A percentile compares a stretch with the other conserved stretches of the same genome.
Evolutionary conservation across 768 basidiomycete species (phyloP).

Genomic region (Psilocybe azurescens): DNA sequence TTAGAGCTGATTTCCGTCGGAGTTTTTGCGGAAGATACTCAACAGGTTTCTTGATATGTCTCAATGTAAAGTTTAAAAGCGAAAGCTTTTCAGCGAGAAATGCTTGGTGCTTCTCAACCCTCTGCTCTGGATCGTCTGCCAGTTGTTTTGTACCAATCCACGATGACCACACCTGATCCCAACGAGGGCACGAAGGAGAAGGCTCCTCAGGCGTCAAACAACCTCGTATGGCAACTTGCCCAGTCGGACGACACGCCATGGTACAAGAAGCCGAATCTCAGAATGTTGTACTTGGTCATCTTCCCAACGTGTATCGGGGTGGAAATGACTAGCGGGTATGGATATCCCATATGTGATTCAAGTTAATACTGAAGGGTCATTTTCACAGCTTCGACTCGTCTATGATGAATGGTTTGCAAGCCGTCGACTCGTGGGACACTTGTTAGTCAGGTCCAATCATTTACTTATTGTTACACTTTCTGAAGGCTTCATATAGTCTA

Average conservation of each 20-base stretch:
- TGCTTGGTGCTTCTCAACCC: not conserved
- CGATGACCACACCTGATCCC: slow-evolving; percentile 3
- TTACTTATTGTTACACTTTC: not conserved
- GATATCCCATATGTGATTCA: not conserved
- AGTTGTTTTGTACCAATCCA: not conserved
- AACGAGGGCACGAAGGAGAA: not conserved
- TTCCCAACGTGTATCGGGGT: slow-evolving; percentile 66
- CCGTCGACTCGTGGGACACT: slow-evolving; percentile 58
- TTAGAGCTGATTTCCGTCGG: slow-evolving; percentile 8
- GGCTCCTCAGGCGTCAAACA: slow-evolving; percentile 26
- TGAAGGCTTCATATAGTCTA: slow-evolving; percentile 44
- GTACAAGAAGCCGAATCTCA: slow-evolving; percentile 66
- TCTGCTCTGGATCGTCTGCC: not conserved
- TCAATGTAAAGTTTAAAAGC: slow-evolving; percentile 3
- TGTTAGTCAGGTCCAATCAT: slow-evolving; percentile 38
- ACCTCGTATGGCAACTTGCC: slow-evolving; percentile 47
- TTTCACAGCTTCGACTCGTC: slow-evolving; percentile 56
- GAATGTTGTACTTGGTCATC: slow-evolving; percentile 58
- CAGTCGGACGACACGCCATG: slow-evolving; percentile 59
- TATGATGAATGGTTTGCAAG: slow-evolving; percentile 68
- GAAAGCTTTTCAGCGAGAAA: not conserved
- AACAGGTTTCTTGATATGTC: not conserved
- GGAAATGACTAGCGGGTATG: slow-evolving; percentile 66
- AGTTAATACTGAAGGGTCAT: not conserved
- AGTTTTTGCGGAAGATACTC: slow-evolving; percentile 12